Evolutionary conservation across 2,329 filamentous ascomycete species (phyloP).

Genomic region (Aspergillus sp.): DNA sequence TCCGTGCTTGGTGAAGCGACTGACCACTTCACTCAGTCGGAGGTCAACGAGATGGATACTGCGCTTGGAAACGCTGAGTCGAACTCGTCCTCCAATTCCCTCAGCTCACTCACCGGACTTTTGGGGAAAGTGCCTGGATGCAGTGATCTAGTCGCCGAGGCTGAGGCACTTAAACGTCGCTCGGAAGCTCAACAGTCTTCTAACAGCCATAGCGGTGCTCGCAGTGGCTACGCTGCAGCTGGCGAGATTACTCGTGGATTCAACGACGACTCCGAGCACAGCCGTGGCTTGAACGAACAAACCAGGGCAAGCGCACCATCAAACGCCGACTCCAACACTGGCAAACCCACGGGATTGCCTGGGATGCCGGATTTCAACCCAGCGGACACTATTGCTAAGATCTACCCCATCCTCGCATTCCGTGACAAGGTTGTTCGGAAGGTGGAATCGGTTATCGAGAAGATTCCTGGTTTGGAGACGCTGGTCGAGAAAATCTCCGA

Average conservation of each 20-base stretch:
- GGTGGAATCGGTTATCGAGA: constrained; percentile 81
- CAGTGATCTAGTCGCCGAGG: constrained; percentile 65
- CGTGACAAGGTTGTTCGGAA: constrained; percentile 88
- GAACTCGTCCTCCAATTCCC: constrained; percentile 39
- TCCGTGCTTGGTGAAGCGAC: constrained; percentile 74
- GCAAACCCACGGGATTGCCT: constrained; percentile 54
- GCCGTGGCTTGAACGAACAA: constrained; percentile 9
- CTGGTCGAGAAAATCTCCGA: constrained; percentile 94
- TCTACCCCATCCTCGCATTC: constrained; percentile 93
- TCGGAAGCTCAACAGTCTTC: constrained; percentile 65
- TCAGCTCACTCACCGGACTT: constrained; percentile 68
- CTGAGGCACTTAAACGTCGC: constrained; percentile 59
- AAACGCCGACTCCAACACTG: background rate
- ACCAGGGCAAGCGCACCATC: constrained; percentile 25
- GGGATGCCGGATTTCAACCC: constrained; percentile 77
- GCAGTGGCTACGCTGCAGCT: constrained; percentile 26
- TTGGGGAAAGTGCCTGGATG: constrained; percentile 75
- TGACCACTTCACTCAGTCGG: constrained; percentile 81
- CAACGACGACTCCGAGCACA: constrained; percentile 10
- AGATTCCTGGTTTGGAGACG: constrained; percentile 84
- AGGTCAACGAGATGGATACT: constrained; percentile 76
- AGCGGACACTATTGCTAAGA: constrained; percentile 72
- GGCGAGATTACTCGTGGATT: constrained; percentile 19
- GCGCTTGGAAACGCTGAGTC: constrained; percentile 69
- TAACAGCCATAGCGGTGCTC: constrained; percentile 46